Percentiles rank a stretch among this genome's conserved stretches.
Conservation (phyloP, 2,329 filamentous ascomycete genomes). For the Colletotrichum sidae region DNA sequence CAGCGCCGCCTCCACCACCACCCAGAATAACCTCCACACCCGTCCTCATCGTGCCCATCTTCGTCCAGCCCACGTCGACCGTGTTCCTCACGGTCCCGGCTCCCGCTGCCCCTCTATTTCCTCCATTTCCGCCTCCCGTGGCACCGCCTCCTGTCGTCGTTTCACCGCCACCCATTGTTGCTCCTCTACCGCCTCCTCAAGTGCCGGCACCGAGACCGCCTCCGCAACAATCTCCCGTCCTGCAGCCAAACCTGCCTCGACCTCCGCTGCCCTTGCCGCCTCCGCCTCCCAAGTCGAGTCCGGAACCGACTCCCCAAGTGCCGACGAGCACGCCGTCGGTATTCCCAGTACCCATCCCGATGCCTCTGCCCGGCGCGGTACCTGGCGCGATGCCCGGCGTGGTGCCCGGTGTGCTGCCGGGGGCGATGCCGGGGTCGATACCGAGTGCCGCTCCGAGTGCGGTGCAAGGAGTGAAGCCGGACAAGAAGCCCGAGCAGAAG, state of each 20-base stretch:
- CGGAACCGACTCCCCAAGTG: not conserved
- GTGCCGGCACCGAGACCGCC: not conserved
- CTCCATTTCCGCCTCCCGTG: not conserved
- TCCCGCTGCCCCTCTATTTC: slow-evolving; percentile 6
- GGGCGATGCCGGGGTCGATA: too few species aligned
- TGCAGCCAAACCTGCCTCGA: not conserved
- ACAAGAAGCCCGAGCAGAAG: slow-evolving; percentile 35
- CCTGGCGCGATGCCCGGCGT: slow-evolving; percentile 38
- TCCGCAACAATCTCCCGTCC: not conserved
- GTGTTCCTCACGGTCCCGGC: slow-evolving; percentile 7
- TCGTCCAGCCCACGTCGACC: slow-evolving; percentile 11
- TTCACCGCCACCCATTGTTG: not conserved
- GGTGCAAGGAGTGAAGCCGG: slow-evolving; percentile 38
- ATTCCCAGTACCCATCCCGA: slow-evolving; percentile 39
- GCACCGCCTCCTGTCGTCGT: too few species aligned
- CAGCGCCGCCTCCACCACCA: slow-evolving; percentile 3
- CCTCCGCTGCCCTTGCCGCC: not conserved
- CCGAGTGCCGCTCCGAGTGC: not conserved
- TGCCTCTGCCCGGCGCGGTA: too few species aligned
- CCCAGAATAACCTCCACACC: not conserved
- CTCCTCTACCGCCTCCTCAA: not conserved
- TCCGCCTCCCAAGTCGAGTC: not conserved
- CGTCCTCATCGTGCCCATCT: slow-evolving; percentile 1
- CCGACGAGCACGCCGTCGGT: slow-evolving; percentile 11
- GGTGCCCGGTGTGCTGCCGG: not conserved